Evolutionary conservation across 2,329 filamentous ascomycete genomes (phyloP).

Genomic region (Ophiostoma angusticollis): DNA sequence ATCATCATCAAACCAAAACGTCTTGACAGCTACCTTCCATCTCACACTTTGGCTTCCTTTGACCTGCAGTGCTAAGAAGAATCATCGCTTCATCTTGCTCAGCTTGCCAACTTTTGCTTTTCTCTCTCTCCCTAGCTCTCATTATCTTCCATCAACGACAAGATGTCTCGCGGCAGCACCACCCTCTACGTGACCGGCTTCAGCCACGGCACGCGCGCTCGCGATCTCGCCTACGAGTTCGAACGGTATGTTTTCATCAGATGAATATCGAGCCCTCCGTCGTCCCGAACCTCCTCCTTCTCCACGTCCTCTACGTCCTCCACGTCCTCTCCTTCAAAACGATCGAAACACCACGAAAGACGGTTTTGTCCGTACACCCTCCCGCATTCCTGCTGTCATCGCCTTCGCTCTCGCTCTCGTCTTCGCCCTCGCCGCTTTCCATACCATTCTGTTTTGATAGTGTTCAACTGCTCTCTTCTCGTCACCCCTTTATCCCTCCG

Average conservation of each 20-base stretch:
- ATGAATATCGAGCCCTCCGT: background rate
- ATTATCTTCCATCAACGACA: slow-evolving; percentile 16
- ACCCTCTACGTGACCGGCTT: slow-evolving; percentile 99
- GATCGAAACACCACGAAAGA: too few species aligned
- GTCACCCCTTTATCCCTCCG: background rate
- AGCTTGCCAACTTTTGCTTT: background rate
- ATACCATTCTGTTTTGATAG: too few species aligned
- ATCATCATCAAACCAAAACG: too few species aligned
- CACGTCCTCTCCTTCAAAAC: too few species aligned
- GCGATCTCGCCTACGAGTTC: slow-evolving; percentile 99
- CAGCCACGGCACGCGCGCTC: slow-evolving; percentile 93
- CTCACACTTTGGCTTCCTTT: too few species aligned
- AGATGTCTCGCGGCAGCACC: slow-evolving; percentile 90
- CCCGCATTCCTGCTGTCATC: slow-evolving; percentile 5
- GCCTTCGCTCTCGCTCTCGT: background rate
- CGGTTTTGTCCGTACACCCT: slow-evolving; percentile 9
- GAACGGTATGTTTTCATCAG: slow-evolving; percentile 76
- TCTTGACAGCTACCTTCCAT: too few species aligned
- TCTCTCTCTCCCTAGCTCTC: background rate
- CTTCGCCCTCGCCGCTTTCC: background rate
- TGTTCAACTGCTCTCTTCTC: too few species aligned
- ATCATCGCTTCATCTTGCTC: too few species aligned
- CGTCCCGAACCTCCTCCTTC: slow-evolving; percentile 2
- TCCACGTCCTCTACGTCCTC: slow-evolving; percentile 16
- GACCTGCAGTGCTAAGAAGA: too few species aligned